These are phyloP conservation scores for Blastocystis sp. DNA, from an alignment of 352 stramenopile genomes.

Conservation along the genomic window DNA sequence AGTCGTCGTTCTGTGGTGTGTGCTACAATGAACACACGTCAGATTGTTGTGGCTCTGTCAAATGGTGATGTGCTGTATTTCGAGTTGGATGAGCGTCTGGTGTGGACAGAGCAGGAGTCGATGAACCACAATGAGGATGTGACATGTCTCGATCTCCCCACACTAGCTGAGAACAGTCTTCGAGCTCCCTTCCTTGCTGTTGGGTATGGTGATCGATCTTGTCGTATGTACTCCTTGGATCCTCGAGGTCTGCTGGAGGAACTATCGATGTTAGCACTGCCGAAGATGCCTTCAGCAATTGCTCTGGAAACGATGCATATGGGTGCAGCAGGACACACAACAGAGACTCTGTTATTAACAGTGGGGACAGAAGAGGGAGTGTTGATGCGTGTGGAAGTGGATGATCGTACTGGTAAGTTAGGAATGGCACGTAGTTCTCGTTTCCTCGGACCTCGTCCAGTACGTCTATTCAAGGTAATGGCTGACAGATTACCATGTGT, in stretches of 20 bases:
- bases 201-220: conserved; percentile 78
- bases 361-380: conserved; percentile 90
- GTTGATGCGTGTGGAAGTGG: conserved; percentile 85
- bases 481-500: conserved; percentile 75
- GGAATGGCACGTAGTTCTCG: conserved; percentile 77
- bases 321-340: background rate
- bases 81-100: conserved; percentile 86
- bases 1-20: conserved; percentile 89
- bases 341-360: conserved; percentile 72
- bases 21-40: conserved; percentile 89
- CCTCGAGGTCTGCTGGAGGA: conserved; percentile 76
- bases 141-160: conserved; percentile 91
- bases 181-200: conserved; percentile 92
- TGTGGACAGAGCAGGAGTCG: conserved; percentile 87
- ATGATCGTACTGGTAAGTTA: conserved; percentile 78
- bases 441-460: conserved; percentile 85
- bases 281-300: conserved; percentile 19
- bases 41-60: conserved; percentile 92
- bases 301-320: conserved; percentile 68
- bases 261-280: conserved; percentile 61
- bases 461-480: conserved; percentile 88
- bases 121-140: conserved; percentile 92
- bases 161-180: conserved; percentile 86
- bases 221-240: conserved; percentile 89
- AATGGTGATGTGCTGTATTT: conserved; percentile 84